A percentile compares a stretch with the other conserved stretches of the same genome.
Evolutionary conservation across 2,329 filamentous ascomycete species (phyloP).

Genomic region (Neoascochyta sp.): DNA sequence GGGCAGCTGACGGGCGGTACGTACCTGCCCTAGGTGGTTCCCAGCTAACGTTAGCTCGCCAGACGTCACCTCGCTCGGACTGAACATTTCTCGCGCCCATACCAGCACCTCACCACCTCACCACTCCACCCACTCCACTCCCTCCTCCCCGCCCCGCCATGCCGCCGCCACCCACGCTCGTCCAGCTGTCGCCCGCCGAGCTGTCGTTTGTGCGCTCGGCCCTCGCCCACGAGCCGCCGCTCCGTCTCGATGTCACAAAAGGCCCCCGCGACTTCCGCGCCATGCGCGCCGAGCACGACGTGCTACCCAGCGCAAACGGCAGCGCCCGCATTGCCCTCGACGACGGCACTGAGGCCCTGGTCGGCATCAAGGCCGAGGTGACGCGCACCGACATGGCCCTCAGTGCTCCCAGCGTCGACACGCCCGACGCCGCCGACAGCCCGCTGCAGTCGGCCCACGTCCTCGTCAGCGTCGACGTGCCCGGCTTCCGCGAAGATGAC

Average conservation of each 20-base stretch:
- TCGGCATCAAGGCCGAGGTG: conserved; percentile 92
- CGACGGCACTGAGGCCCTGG: conserved; percentile 92
- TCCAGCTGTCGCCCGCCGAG: conserved; percentile 87
- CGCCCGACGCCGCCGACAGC: conserved; percentile 39
- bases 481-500: conserved; percentile 87
- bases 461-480: conserved; percentile 87
- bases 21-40: no score
- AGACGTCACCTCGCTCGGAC: no score
- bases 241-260: conserved; percentile 68
- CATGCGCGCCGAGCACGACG: conserved; percentile 81
- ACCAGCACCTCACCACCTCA: conserved; percentile 8
- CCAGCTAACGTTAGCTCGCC: no score
- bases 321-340: conserved; percentile 91
- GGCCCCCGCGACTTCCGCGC: conserved; percentile 80
- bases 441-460: conserved; percentile 78
- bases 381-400: conserved; percentile 62
- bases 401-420: conserved; percentile 25
- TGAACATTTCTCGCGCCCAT: no score
- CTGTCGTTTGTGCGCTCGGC: conserved; percentile 91
- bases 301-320: conserved; percentile 85
- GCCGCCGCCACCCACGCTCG: conserved; percentile 43
- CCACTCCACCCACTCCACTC: conserved; percentile 7
- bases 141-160: conserved; percentile 16
- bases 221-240: conserved; percentile 73
- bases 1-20: conserved; percentile 4